Evolutionary conservation across 768 basidiomycete genomes (phyloP).

Genomic region (Trametes elegans): DNA sequence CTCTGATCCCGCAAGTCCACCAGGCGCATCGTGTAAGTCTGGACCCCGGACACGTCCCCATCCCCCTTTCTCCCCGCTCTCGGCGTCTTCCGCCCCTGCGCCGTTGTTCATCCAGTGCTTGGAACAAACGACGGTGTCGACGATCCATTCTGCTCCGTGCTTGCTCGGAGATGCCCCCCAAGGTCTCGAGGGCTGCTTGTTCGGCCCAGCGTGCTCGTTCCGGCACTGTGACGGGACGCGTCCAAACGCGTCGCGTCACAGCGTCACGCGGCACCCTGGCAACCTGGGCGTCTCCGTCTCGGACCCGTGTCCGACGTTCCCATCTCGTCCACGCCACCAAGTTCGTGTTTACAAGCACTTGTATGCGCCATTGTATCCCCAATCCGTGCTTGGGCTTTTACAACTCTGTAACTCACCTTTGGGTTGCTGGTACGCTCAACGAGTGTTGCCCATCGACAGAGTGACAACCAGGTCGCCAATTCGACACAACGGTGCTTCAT

Average conservation of each 20-base stretch:
- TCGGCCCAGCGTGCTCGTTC: not conserved
- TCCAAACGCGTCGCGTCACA: slow-evolving; percentile 4
- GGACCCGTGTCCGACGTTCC: too few relatives aligned
- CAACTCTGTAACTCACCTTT: too few relatives aligned
- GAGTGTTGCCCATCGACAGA: too few relatives aligned
- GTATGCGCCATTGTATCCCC: too few relatives aligned
- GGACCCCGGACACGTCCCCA: slow-evolving; percentile 10
- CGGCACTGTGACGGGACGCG: slow-evolving; percentile 1
- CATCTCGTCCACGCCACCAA: too few relatives aligned
- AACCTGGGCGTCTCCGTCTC: not conserved
- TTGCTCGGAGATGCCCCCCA: not conserved
- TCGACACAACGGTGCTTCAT: too few relatives aligned
- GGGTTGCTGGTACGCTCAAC: too few relatives aligned
- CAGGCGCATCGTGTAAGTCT: not conserved
- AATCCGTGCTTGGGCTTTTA: too few relatives aligned
- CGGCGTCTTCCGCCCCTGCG: not conserved
- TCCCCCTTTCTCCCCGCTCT: not conserved
- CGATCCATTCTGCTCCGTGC: not conserved
- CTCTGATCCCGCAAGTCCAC: slow-evolving; percentile 1
- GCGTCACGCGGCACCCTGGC: slow-evolving; percentile 3
- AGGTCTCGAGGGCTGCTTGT: not conserved
- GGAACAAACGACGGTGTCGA: not conserved
- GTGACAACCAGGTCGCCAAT: too few relatives aligned
- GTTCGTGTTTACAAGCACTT: too few relatives aligned
- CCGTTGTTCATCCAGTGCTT: not conserved